phyloP scores from a whole-genome alignment of 2,329 filamentous ascomycete genomes.

The Sclerotinia subarctica region DNA sequence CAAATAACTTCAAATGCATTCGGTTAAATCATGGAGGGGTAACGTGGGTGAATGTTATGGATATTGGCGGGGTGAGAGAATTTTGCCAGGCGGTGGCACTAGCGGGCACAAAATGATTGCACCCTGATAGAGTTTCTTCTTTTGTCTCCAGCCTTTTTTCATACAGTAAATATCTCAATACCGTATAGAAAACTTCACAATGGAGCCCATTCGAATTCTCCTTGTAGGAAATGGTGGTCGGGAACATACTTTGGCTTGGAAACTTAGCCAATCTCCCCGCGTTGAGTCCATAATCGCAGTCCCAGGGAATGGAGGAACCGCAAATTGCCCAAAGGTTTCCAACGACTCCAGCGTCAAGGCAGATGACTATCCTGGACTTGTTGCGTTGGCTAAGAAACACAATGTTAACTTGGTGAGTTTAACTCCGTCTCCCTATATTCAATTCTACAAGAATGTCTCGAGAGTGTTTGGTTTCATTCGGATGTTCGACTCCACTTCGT shows the following conservation, averaged over 20 bases:
- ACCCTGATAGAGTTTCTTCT: conserved; percentile 11
- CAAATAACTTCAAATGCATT: background rate
- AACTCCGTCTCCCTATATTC: background rate
- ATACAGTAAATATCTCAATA: background rate
- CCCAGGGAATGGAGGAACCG: conserved; percentile 86
- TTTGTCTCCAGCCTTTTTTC: background rate
- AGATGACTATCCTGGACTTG: conserved; percentile 73
- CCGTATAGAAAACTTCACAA: conserved; percentile 15
- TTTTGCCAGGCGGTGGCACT: conserved; percentile 14
- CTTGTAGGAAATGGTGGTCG: conserved; percentile 91
- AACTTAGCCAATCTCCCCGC: conserved; percentile 75
- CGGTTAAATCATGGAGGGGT: conserved; percentile 7
- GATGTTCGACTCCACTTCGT: background rate
- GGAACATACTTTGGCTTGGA: conserved; percentile 94
- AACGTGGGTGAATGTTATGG: background rate
- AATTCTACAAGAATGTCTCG: too few relatives aligned
- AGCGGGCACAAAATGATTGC: conserved; percentile 16
- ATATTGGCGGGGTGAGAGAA: conserved; percentile 8
- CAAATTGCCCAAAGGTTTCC: conserved; percentile 62
- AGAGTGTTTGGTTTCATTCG: background rate
- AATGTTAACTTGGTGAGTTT: conserved; percentile 60
- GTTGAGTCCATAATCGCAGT: conserved; percentile 72
- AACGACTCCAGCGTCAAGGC: conserved; percentile 67
- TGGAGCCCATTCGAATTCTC: conserved; percentile 56
- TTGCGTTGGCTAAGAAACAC: conserved; percentile 70